phyloP scores from a whole-genome alignment of 345 rosid species.

The Heritiera fomes region DNA sequence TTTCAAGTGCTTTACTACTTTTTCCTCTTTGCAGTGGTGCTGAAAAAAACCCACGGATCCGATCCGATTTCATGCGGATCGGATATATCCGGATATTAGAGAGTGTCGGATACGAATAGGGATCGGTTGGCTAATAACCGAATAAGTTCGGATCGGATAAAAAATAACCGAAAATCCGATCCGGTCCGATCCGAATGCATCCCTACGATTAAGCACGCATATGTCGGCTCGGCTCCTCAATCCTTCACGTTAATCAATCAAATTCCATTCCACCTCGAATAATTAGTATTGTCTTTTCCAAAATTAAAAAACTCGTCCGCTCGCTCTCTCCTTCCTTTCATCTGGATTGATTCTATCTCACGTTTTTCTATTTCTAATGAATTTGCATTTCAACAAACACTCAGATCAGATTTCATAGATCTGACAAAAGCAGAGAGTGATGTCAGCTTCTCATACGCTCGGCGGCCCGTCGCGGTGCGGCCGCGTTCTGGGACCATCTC shows the following conservation, averaged over 20 bases:
- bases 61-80: no score
- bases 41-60: no score
- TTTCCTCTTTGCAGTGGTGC: no score
- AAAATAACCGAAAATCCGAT: no score
- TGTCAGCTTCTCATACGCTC: constrained; percentile 69
- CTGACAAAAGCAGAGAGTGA: constrained; percentile 11
- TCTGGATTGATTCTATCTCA: background rate
- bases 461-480: constrained; percentile 83
- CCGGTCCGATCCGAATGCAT: no score
- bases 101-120: no score
- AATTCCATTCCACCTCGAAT: background rate
- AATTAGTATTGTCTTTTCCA: background rate
- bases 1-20: no score
- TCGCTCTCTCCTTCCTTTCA: background rate
- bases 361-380: background rate
- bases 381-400: constrained; percentile 11
- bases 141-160: no score
- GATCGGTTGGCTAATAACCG: no score
- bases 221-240: background rate
- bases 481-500: constrained; percentile 66
- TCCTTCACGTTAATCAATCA: no score
- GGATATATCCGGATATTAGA: no score
- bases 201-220: constrained; percentile 1
- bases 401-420: background rate
- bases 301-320: background rate